A percentile compares a stretch with the other conserved stretches of the same genome.
phyloP scores from a whole-genome alignment of 139 green algal species.

The Dunaliella primolecta region DNA sequence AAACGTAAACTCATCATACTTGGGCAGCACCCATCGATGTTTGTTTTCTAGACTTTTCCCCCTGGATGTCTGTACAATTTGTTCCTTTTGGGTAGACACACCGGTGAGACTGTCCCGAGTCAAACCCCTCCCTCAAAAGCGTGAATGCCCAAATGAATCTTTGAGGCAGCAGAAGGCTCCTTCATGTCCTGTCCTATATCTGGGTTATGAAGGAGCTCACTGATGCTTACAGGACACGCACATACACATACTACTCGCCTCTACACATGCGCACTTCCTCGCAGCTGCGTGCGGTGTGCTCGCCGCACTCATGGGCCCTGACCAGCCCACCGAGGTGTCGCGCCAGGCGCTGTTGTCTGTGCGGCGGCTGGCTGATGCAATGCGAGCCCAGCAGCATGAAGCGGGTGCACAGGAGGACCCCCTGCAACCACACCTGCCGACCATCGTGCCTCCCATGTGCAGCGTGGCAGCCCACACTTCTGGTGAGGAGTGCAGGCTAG shows the following conservation, averaged over 20 bases:
- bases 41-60: too few species aligned
- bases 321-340: constrained; percentile 69
- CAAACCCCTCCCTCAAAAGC: too few species aligned
- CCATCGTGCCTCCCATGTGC: constrained; percentile 54
- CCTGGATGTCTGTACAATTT: too few species aligned
- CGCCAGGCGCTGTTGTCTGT: constrained; percentile 60
- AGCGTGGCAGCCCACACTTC: constrained; percentile 32
- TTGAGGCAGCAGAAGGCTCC: too few species aligned
- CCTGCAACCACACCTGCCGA: constrained; percentile 54
- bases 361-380: constrained; percentile 33
- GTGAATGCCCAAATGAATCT: too few species aligned
- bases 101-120: too few species aligned
- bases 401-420: neutral
- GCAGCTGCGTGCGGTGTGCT: constrained; percentile 31
- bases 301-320: constrained; percentile 61
- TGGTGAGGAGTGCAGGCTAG: neutral
- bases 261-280: neutral
- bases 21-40: too few species aligned
- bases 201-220: too few species aligned
- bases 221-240: neutral
- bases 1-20: too few species aligned
- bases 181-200: too few species aligned
- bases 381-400: constrained; percentile 1
- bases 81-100: too few species aligned
- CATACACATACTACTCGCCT: neutral